Evolutionary conservation across 495 filamentous ascomycete genomes (phyloP).

Genomic region (Tuber melanosporum): DNA sequence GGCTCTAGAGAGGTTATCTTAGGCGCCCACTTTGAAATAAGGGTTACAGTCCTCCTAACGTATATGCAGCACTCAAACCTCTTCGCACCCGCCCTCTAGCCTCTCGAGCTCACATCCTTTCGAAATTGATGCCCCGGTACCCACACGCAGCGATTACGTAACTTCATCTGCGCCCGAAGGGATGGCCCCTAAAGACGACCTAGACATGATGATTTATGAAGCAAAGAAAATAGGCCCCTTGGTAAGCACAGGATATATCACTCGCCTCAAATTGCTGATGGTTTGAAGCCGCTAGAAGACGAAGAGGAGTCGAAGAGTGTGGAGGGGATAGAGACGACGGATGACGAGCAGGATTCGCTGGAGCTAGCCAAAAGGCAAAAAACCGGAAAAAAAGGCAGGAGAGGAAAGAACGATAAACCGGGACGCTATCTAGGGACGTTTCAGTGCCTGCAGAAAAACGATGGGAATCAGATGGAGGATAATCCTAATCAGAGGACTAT

Average conservation of each 20-base stretch:
- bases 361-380: slow-evolving; percentile 9
- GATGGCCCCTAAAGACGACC: slow-evolving; percentile 43
- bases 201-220: slow-evolving; percentile 57
- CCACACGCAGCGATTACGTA: not conserved
- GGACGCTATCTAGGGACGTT: slow-evolving; percentile 45
- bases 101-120: not conserved
- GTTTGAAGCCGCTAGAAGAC: slow-evolving; percentile 15
- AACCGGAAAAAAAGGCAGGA: not conserved
- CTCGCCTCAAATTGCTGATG: slow-evolving; percentile 14
- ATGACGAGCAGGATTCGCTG: slow-evolving; percentile 11
- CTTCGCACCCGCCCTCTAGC: not conserved
- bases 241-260: slow-evolving; percentile 43
- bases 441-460: slow-evolving; percentile 61
- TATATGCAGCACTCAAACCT: slow-evolving; percentile 11
- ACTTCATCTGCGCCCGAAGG: slow-evolving; percentile 8
- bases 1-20: slow-evolving; percentile 1
- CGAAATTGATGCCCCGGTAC: not conserved
- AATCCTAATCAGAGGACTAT: slow-evolving; percentile 65
- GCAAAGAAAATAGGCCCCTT: slow-evolving; percentile 52
- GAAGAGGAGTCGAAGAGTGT: slow-evolving; percentile 12
- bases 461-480: slow-evolving; percentile 42
- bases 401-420: slow-evolving; percentile 12
- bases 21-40: not conserved
- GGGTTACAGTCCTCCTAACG: not conserved
- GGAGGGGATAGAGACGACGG: slow-evolving; percentile 4